phyloP scores from a whole-genome alignment of 164 flowering plant species.

The Brasenia schreberi region DNA sequence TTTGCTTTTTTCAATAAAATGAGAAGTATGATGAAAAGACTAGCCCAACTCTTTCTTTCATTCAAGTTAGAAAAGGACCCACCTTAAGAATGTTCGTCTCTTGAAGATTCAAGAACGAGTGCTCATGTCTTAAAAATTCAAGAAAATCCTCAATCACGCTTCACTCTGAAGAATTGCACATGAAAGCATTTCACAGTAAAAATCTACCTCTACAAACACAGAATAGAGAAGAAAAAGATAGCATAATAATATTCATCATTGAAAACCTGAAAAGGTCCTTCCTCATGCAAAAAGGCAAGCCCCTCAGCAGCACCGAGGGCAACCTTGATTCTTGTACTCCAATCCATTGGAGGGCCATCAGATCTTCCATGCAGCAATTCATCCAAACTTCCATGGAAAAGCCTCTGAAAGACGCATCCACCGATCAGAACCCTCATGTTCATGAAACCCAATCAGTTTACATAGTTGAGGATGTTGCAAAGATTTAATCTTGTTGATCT shows the following conservation, averaged over 20 bases:
- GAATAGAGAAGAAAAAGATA: too few species aligned
- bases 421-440: conserved; percentile 79
- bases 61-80: too few species aligned
- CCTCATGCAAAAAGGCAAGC: conserved; percentile 91
- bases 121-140: too few species aligned
- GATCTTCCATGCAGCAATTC: conserved; percentile 63
- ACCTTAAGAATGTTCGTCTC: too few species aligned
- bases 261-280: conserved; percentile 97
- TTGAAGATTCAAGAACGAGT: too few species aligned
- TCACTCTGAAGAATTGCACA: too few species aligned
- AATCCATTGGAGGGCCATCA: conserved; percentile 84
- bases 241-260: not conserved
- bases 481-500: conserved; percentile 63
- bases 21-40: too few species aligned
- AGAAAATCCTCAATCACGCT: too few species aligned
- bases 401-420: conserved; percentile 86
- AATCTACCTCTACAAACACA: too few species aligned
- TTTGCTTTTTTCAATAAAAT: too few species aligned
- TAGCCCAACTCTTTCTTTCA: too few species aligned
- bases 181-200: too few species aligned
- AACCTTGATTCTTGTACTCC: conserved; percentile 85
- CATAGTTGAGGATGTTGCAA: conserved; percentile 90
- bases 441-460: conserved; percentile 83
- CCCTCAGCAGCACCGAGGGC: conserved; percentile 96
- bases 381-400: conserved; percentile 89